Evolutionary conservation across 148 eudicot genomes (phyloP).

Genomic region (Polygonum maritimum): DNA sequence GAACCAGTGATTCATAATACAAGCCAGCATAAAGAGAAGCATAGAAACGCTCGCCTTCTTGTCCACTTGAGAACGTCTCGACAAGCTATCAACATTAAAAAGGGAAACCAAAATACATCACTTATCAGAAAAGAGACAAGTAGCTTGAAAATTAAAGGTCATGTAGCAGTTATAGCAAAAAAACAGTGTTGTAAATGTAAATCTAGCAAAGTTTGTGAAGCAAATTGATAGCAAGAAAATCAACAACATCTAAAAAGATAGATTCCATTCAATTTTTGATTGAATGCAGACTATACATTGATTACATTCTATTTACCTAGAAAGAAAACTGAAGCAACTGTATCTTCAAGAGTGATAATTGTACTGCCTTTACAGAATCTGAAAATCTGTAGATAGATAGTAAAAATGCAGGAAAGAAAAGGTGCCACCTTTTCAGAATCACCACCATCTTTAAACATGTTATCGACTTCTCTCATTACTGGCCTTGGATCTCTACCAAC

Average conservation of each 20-base stretch:
- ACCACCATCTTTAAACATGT: slow-evolving; percentile 82
- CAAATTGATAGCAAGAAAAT: background rate
- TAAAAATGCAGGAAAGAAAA: background rate
- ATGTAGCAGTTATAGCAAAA: background rate
- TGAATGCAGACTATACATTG: background rate
- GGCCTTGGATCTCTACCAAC: slow-evolving; percentile 88
- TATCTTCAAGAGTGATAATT: too few species aligned
- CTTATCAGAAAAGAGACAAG: background rate
- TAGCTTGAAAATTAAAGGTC: background rate
- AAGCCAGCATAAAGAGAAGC: slow-evolving; percentile 90
- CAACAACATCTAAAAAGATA: background rate
- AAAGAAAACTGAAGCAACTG: too few species aligned
- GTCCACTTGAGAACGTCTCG: slow-evolving; percentile 45
- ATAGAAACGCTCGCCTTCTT: slow-evolving; percentile 61
- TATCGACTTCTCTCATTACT: slow-evolving; percentile 72
- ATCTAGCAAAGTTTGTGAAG: background rate
- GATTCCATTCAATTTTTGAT: background rate
- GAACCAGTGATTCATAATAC: slow-evolving; percentile 80
- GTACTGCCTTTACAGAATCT: too few species aligned
- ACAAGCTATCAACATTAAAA: slow-evolving; percentile 42
- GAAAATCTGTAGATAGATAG: background rate
- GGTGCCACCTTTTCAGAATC: slow-evolving; percentile 66
- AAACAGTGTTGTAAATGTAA: background rate
- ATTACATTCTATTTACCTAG: background rate
- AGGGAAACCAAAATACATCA: background rate